Evolutionary conservation across 1,284 basidiomycete species (phyloP), one percentile per base, ranked within the genome.

Genomic region (Somion occarium): DNA sequence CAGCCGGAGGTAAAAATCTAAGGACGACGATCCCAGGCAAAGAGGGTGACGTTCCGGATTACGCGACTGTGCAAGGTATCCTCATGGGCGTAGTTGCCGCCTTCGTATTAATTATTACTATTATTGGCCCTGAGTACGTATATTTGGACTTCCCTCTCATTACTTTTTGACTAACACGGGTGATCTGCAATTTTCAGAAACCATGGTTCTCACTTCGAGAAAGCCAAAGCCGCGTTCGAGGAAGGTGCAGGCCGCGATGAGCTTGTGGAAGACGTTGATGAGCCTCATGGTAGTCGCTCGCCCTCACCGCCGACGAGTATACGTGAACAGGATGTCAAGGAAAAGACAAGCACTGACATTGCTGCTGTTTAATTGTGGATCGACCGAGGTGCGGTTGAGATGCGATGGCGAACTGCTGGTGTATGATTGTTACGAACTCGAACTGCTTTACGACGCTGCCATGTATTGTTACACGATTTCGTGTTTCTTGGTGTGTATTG

Each of bases 41-140:
- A 34, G 53, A 79, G 39, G 84, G 84, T 2, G 61, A 65, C 45
- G 82, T 88, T 2, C 81, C 90, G 0, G 87, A 96, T 64, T 97
- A 95, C 64, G 94, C 89, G 2, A 85, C 73, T 5, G 85, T 95
- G 15, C 88, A 92, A 70, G 93, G 88, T 44, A 93, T 97, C 64
- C 74, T 96, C 34, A 87, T 98, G 52, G 94, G 86, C n/a, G 73
- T 76, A 27, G 79, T 89, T 22, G 72, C 83, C 7, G 80, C 78
- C 0, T 90, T 84, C 57, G 77, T 88, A 19, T 61, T 91, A 38
- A 27, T 89, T 57, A 71, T 88, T 56, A 86, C 83, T 1, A 68
- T 86, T 53, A 62, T 90, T 51, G 88, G 86, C 7, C 88, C 88
- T 1, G 88, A 90, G 84, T 84, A 54, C 53, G 81, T 75, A 30